Percentiles rank a stretch among this genome's conserved stretches.
These are phyloP conservation scores for Aphanomyces astaci DNA, from an alignment of 352 stramenopile species.

Conservation along the genomic window DNA sequence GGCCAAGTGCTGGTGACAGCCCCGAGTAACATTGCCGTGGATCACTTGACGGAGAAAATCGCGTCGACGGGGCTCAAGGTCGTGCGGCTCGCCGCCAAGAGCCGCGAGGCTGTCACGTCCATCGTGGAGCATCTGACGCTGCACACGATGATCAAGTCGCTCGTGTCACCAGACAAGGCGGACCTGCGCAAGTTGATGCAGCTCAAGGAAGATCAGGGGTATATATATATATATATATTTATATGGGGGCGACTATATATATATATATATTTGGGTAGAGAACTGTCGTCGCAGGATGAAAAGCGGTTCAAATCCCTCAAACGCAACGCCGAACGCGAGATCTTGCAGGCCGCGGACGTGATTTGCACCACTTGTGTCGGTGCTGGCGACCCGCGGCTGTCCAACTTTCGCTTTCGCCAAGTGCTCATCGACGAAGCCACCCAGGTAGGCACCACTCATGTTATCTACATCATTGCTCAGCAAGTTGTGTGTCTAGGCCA, in stretches of 20 bases:
- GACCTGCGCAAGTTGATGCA: slow-evolving; percentile 89
- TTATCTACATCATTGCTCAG: no score
- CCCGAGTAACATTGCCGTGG: slow-evolving; percentile 98
- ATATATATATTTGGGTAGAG: slow-evolving; percentile 21
- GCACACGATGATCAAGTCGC: slow-evolving; percentile 94
- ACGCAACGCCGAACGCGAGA: slow-evolving; percentile 90
- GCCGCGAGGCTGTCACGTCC: slow-evolving; percentile 89
- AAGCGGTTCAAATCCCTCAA: slow-evolving; percentile 94
- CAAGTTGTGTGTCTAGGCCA: slow-evolving; percentile 47
- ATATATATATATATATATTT: slow-evolving; percentile 30
- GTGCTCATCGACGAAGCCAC: slow-evolving; percentile 99
- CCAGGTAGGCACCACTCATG: slow-evolving; percentile 58
- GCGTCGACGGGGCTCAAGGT: slow-evolving; percentile 96
- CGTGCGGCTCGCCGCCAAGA: slow-evolving; percentile 97
- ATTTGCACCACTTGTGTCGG: slow-evolving; percentile 99
- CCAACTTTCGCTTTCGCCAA: slow-evolving; percentile 97
- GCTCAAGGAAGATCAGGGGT: slow-evolving; percentile 95
- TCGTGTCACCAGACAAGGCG: slow-evolving; percentile 84
- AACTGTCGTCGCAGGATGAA: slow-evolving; percentile 91
- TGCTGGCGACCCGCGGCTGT: slow-evolving; percentile 94
- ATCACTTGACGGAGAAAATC: slow-evolving; percentile 98
- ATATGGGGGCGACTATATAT: no score
- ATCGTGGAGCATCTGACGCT: slow-evolving; percentile 97
- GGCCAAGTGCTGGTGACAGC: slow-evolving; percentile 98
- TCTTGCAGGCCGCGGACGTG: slow-evolving; percentile 97